Evolutionary conservation across 306 rosid genomes (phyloP).

Genomic region (Trichosanthes truncata): DNA sequence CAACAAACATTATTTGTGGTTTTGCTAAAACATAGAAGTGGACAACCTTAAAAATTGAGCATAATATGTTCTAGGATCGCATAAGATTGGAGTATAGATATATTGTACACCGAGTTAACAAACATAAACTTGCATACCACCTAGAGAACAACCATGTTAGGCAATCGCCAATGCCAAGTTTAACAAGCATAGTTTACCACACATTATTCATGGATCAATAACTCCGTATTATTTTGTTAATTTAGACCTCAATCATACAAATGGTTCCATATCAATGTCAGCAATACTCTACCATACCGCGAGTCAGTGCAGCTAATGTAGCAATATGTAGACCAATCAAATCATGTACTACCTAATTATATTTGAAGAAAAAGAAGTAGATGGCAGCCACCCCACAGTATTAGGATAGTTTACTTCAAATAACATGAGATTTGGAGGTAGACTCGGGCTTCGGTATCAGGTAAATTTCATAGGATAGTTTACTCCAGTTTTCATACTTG

Average conservation of each 20-base stretch:
- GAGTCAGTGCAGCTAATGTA: neutral
- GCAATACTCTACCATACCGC: neutral
- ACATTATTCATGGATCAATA: neutral
- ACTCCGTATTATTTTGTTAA: neutral
- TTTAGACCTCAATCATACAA: neutral
- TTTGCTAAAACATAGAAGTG: neutral
- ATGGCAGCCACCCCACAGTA: neutral
- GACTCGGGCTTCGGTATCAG: neutral
- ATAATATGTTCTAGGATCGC: neutral
- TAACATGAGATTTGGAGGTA: neutral
- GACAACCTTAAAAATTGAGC: neutral
- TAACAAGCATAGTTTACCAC: neutral
- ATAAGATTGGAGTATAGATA: neutral
- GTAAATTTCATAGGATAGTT: neutral
- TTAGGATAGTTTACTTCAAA: neutral
- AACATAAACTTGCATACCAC: neutral
- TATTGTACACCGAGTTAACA: neutral
- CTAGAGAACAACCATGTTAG: neutral
- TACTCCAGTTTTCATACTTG: neutral
- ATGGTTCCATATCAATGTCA: neutral
- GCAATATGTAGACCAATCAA: neutral
- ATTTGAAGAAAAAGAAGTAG: neutral
- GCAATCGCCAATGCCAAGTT: neutral
- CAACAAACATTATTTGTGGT: neutral
- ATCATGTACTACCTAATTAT: neutral